Base-by-base conservation (phyloP, 2,329 filamentous ascomycete species). In the Neonectria hederae region DNA sequence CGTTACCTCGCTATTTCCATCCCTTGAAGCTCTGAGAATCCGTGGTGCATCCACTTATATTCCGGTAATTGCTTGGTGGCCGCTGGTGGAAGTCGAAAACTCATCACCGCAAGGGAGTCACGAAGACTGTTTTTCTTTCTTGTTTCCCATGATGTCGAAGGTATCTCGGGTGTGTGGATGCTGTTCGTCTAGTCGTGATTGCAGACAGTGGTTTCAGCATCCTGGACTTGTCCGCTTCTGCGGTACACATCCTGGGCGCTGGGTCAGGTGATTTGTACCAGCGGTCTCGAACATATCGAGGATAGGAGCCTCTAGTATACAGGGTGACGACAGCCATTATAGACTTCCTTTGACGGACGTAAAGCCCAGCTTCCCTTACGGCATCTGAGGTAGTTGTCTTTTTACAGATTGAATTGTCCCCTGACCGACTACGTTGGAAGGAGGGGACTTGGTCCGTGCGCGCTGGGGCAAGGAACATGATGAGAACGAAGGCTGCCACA, bases 401-500 rank as follows among this genome's bases (percentile, higher is more conserved):
- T 35, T 17, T 8, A 14, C 17, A 32, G 28, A 32, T 51, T 51
- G 28, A 22, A 9, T 43, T 46, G 32, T 52, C 59, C 43, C 54
- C 48, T 58, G 54, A 63, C 59, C 54, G 54, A 57, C 45, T 42
- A 28, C 38, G 32, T 54, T 32, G 42, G 40, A 54, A 63, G 54
- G 60, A 58, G 54, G 55, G 49, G 49, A 63, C 30, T 14, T 75
- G 75, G 73, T 53, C 74, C 73, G 75, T 76, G 74, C 75, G 53
- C 22, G 63, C 65, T 69, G 70, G 69, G 71, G 68, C 66, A 71
- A 74, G 70, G 59, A 68, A 57, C 66, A 71, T 69, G 68, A 67
- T 65, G 71, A 68, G 65, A 66, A 68, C 67, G 76, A 77, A 82
- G 81, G 81, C 81, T 81, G 77, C 80, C 80, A 79, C 79, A 83